phyloP scores from a whole-genome alignment of 176 grass and related monocot genomes.

The Ampelocalamus luodianensis region DNA sequence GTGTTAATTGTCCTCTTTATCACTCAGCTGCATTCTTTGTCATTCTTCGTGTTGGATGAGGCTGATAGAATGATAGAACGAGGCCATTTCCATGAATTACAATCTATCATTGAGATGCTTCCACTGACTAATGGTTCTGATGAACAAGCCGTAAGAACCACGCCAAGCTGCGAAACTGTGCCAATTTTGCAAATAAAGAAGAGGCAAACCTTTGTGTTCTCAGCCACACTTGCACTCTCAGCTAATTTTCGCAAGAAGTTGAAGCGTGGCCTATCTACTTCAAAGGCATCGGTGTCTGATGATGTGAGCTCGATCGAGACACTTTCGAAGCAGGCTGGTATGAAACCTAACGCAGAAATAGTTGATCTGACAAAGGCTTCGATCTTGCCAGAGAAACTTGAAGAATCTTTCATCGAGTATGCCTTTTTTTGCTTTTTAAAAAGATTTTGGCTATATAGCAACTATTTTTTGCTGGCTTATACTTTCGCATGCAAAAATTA shows the following conservation, averaged over 20 bases:
- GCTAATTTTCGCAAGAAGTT: constrained; percentile 93
- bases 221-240: constrained; percentile 86
- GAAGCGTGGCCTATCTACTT: constrained; percentile 65
- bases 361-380: constrained; percentile 84
- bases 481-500: constrained; percentile 23
- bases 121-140: constrained; percentile 52
- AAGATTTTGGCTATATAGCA: not conserved
- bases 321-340: constrained; percentile 81
- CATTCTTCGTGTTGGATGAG: constrained; percentile 94
- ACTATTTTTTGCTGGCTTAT: constrained; percentile 20
- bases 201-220: constrained; percentile 95
- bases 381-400: constrained; percentile 84
- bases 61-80: constrained; percentile 95
- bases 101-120: constrained; percentile 91
- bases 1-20: constrained; percentile 23
- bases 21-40: constrained; percentile 79
- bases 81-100: constrained; percentile 87
- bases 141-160: constrained; percentile 39
- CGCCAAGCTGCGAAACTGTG: constrained; percentile 57
- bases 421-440: constrained; percentile 28
- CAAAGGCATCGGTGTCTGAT: constrained; percentile 49
- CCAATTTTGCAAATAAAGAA: constrained; percentile 82
- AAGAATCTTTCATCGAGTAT: constrained; percentile 96
- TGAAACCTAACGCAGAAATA: constrained; percentile 84
- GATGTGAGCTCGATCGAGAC: constrained; percentile 74